phyloP scores from a whole-genome alignment of 345 rosid genomes.

The thale cress (Arabidopsis thaliana) region TAIR10.1 NC_003074.8:96001-96500 shows the following conservation, averaged over 20 bases:
- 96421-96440: neutral
- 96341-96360: constrained; percentile 56
- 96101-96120: constrained; percentile 90
- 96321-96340: constrained; percentile 89
- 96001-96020: constrained; percentile 58
- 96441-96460: neutral
- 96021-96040: constrained; percentile 25
- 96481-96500: constrained; percentile 12
- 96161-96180: constrained; percentile 96
- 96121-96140: constrained; percentile 97
- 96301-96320: constrained; percentile 95
- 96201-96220: constrained; percentile 93
- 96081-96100: constrained; percentile 21
- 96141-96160: constrained; percentile 99
- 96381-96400: neutral
- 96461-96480: constrained; percentile 9
- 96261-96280: constrained; percentile 81
- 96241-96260: constrained; percentile 98
- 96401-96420: neutral
- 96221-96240: constrained; percentile 96
- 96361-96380: constrained; percentile 1
- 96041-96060: neutral
- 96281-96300: constrained; percentile 90
- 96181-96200: constrained; percentile 99
- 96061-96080: constrained; percentile 15